Percentiles rank a stretch among this genome's conserved stretches.
phyloP scores from a whole-genome alignment of 306 rosid species.

The Calophaca sinica region DNA sequence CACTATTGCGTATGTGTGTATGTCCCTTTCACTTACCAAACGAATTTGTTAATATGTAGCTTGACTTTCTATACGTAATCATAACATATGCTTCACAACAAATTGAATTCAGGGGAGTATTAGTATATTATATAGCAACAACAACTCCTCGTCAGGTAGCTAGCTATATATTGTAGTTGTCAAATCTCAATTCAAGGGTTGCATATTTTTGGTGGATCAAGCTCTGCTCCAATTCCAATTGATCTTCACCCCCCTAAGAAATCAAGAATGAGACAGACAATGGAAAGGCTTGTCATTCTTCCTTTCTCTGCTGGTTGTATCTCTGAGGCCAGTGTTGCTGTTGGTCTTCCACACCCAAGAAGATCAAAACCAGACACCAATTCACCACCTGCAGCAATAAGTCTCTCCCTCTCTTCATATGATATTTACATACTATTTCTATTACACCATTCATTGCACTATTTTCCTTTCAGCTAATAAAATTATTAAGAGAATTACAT shows the following conservation, averaged over 20 bases:
- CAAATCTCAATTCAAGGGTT: constrained; percentile 35
- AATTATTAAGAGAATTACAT: too few relatives aligned
- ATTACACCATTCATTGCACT: neutral
- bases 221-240: constrained; percentile 21
- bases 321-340: constrained; percentile 89
- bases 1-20: constrained; percentile 31
- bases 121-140: constrained; percentile 36
- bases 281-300: constrained; percentile 94
- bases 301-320: constrained; percentile 90
- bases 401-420: constrained; percentile 53
- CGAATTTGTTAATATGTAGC: constrained; percentile 54
- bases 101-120: constrained; percentile 35
- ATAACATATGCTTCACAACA: constrained; percentile 49
- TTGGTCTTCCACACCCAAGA: constrained; percentile 66
- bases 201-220: constrained; percentile 47
- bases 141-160: constrained; percentile 5
- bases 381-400: constrained; percentile 58
- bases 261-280: constrained; percentile 70
- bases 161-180: constrained; percentile 48
- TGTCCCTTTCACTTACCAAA: constrained; percentile 65
- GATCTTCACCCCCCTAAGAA: neutral
- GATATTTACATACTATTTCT: neutral
- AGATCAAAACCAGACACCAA: constrained; percentile 61
- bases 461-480: neutral
- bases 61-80: constrained; percentile 60